A percentile compares a stretch with the other conserved stretches of the same genome.
Evolutionary conservation across 1,139 yeast species (phyloP).

Genomic region (Pichia sp.): DNA sequence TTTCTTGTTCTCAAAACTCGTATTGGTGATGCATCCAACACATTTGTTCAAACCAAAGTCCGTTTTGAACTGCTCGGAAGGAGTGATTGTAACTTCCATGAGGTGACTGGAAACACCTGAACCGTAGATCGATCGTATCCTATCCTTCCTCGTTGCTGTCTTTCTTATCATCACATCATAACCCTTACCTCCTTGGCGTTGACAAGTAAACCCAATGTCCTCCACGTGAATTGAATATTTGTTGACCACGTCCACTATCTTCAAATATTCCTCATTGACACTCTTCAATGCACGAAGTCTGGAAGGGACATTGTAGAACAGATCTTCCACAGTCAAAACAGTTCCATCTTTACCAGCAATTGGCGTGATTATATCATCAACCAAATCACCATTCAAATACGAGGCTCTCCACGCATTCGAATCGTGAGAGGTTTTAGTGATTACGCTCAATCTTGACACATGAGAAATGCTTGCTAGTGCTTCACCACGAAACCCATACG

Average conservation of each 20-base stretch:
- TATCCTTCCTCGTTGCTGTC: constrained; percentile 41
- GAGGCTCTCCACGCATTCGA: constrained; percentile 63
- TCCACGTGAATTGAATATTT: constrained; percentile 72
- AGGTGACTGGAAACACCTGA: constrained; percentile 60
- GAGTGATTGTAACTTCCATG: constrained; percentile 33
- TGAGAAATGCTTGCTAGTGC: constrained; percentile 56
- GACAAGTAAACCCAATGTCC: constrained; percentile 69
- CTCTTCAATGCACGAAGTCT: constrained; percentile 60
- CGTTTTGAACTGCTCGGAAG: constrained; percentile 18
- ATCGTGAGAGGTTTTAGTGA: constrained; percentile 57
- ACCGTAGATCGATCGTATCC: constrained; percentile 72
- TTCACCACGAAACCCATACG: constrained; percentile 58
- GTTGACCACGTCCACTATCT: constrained; percentile 75
- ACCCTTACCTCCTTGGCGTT: constrained; percentile 35
- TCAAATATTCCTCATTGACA: constrained; percentile 65
- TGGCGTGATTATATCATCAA: constrained; percentile 50
- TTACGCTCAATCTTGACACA: constrained; percentile 61
- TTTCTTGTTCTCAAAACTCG: constrained; percentile 67
- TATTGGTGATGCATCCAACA: constrained; percentile 58
- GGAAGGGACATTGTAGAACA: constrained; percentile 84
- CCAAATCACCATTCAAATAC: constrained; percentile 56
- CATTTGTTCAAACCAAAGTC: constrained; percentile 41
- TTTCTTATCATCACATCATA: constrained; percentile 50
- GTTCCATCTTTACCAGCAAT: constrained; percentile 89
- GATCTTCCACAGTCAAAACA: constrained; percentile 74